These are phyloP conservation scores for Nidularia sp. DNA, from an alignment of 768 basidiomycete species.

Conservation along the genomic window DNA sequence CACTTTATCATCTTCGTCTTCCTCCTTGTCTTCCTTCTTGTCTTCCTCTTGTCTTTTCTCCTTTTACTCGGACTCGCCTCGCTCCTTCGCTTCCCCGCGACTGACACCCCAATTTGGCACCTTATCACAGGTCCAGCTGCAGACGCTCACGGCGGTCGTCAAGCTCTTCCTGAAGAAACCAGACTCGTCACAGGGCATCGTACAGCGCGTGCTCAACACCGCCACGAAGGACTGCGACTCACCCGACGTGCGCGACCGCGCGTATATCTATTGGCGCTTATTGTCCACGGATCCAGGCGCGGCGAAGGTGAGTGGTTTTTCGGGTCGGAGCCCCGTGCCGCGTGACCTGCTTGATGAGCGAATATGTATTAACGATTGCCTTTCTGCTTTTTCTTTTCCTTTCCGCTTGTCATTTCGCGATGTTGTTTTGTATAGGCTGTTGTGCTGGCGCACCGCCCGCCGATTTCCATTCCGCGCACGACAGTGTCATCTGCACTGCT, in stretches of 20 bases:
- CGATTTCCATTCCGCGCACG: slow-evolving; percentile 89
- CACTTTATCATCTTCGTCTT: too few species aligned
- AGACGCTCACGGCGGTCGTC: slow-evolving; percentile 91
- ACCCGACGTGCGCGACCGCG: slow-evolving; percentile 93
- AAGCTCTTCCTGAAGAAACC: slow-evolving; percentile 96
- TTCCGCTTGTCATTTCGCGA: neutral
- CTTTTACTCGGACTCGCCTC: too few species aligned
- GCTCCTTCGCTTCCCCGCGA: too few species aligned
- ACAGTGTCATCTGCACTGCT: slow-evolving; percentile 84
- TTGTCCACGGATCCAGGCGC: slow-evolving; percentile 93
- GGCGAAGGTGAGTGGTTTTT: slow-evolving; percentile 65
- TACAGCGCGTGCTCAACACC: slow-evolving; percentile 87
- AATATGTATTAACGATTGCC: neutral
- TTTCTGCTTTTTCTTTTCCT: neutral
- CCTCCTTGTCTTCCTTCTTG: too few species aligned
- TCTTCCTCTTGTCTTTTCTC: too few species aligned
- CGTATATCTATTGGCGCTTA: slow-evolving; percentile 97
- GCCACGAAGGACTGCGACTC: slow-evolving; percentile 98
- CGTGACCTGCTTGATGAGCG: neutral
- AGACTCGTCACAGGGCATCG: slow-evolving; percentile 86
- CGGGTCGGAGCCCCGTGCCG: neutral
- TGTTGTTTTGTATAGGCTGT: slow-evolving; percentile 44
- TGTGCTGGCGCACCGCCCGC: slow-evolving; percentile 87
- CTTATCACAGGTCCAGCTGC: slow-evolving; percentile 55
- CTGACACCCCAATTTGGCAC: neutral